These are phyloP conservation scores for Teratosphaeriaceae sp. DNA, from an alignment of 2,329 filamentous ascomycete genomes.

Conservation along the genomic window DNA sequence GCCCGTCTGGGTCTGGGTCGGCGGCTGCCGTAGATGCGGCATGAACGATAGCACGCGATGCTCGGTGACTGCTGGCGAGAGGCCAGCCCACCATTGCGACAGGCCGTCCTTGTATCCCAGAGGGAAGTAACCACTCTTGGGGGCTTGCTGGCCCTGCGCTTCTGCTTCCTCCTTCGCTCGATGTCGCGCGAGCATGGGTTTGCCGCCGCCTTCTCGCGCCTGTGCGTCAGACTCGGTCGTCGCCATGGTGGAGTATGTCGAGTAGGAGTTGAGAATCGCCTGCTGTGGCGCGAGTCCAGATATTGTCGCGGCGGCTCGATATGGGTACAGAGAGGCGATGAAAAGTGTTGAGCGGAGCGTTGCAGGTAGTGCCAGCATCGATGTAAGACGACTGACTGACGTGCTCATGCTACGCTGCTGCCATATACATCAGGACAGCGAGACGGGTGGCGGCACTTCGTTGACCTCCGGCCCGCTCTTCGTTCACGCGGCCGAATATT, in stretches of 20 bases:
- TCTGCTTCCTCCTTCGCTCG: constrained; percentile 23
- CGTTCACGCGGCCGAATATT: too few relatives aligned
- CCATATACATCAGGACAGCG: not conserved
- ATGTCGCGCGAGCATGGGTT: constrained; percentile 30
- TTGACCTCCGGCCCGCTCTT: too few relatives aligned
- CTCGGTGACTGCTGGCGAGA: constrained; percentile 79
- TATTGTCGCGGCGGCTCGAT: not conserved
- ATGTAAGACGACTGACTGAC: not conserved
- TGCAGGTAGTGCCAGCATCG: constrained; percentile 10
- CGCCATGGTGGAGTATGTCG: constrained; percentile 26
- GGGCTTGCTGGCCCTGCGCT: constrained; percentile 8
- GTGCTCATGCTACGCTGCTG: not conserved
- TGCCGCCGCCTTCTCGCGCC: constrained; percentile 11
- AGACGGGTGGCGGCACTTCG: not conserved
- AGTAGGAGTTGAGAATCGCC: not conserved
- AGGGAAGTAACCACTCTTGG: constrained; percentile 54
- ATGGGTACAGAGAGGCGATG: constrained; percentile 4
- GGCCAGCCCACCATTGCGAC: constrained; percentile 85
- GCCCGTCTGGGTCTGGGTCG: constrained; percentile 59
- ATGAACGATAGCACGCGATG: constrained; percentile 81
- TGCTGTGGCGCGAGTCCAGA: not conserved
- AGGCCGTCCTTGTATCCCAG: constrained; percentile 87
- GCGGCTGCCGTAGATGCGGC: constrained; percentile 70
- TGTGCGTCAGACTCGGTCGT: constrained; percentile 19
- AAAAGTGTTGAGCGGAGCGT: constrained; percentile 8